Base-by-base conservation (phyloP, 805 yeast species). In the Zygotorulaspora chibaensis region DNA sequence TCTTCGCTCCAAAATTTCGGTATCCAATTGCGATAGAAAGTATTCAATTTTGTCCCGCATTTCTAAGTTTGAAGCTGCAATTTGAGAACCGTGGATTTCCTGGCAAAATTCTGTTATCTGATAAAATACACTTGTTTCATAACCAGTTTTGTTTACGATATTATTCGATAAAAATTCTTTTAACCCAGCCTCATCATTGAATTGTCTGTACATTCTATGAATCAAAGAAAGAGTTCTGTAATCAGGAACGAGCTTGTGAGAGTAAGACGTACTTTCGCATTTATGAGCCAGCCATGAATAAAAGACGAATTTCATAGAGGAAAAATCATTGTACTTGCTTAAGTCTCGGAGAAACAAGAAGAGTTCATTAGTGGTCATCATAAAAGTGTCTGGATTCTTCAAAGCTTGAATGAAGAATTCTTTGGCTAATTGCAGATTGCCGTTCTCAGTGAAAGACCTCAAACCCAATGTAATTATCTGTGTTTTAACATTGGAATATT, bases 351-450 rank as follows among this genome's bases (percentile, higher is more conserved):
- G 37, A 38, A 62, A 53, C n/a, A 20, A 27, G 25, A 48, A 46
- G 9, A 64, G 47, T 7, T 58, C 57, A 3, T 34, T 36, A 9
- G 48, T 34, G 3, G 52, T 46, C 15, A 64, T 35, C 1, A 61
- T 62, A 35, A 63, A 64, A 0, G 58, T 57, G 25, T 63, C 65
- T 29, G 57, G 59, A 46, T 60, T 59, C 12, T 55, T 52, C 39
- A 63, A 40, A 7, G 59, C 52, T 34, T 64, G 65, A 1, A 53
- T 49, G 43, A 54, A 64, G 47, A 64, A 63, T 42, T 63, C 66
- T 42, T 57, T 61, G 13, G 65, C 64, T 17, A 62, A 42, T 30
- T 56, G 59, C 25, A 54, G 38, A 43, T 63, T 61, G 20, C 55
- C 55, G 43, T 55, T 59, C 40, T 52, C 53, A 11, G 61, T 46